Evolutionary conservation across 163 green algal genomes (phyloP).

Genomic region (Coccomyxa subellipsoidea): DNA sequence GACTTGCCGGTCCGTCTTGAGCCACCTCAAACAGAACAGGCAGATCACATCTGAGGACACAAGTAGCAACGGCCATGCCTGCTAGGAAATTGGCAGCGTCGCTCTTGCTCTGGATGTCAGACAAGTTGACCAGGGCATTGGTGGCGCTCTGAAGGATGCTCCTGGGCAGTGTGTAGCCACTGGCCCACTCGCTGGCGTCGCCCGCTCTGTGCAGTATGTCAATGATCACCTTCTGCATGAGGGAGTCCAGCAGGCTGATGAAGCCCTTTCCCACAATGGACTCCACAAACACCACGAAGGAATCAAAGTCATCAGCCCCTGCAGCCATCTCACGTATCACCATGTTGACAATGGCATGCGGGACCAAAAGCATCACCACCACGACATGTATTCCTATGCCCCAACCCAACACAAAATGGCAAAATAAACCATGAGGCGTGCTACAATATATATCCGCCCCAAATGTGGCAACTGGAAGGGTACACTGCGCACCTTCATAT

Average conservation of each 20-base stretch:
- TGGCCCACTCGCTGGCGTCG: not conserved
- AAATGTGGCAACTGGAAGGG: no score
- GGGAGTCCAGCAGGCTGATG: conserved; percentile 27
- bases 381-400: no score
- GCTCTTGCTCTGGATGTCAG: conserved; percentile 13
- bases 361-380: no score
- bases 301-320: conserved; percentile 35
- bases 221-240: conserved; percentile 33
- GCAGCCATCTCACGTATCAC: not conserved
- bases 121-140: conserved; percentile 23
- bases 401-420: no score
- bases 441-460: no score
- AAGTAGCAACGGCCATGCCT: not conserved
- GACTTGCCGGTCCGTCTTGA: no score
- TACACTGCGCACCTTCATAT: conserved; percentile 30
- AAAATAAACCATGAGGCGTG: no score
- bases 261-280: conserved; percentile 38
- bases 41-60: not conserved
- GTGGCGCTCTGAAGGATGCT: conserved; percentile 11
- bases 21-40: no score
- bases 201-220: conserved; percentile 30
- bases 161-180: not conserved
- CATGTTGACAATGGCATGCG: not conserved
- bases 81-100: conserved; percentile 5
- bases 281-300: conserved; percentile 54